Percentiles rank a stretch among this genome's conserved stretches.
phyloP scores from a whole-genome alignment of 257 asterid genomes.

The Jacaranda copaia region DNA sequence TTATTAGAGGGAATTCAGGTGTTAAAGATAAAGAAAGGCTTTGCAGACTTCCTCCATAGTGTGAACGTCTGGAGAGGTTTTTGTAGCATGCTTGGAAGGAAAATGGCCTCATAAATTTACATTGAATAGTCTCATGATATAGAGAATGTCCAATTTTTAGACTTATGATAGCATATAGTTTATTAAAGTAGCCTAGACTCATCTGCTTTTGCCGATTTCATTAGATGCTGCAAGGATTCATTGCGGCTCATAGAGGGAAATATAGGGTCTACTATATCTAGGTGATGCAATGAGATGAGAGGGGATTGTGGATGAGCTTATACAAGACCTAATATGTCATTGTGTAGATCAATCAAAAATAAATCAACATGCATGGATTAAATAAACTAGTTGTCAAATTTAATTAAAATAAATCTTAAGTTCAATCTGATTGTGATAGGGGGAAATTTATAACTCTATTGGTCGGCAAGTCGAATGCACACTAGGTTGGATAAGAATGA shows the following conservation, averaged over 20 bases:
- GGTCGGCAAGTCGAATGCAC: too few species aligned
- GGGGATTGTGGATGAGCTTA: constrained; percentile 45
- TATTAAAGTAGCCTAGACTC: constrained; percentile 46
- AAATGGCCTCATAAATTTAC: constrained; percentile 40
- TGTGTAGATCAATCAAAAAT: constrained; percentile 37
- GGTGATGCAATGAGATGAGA: constrained; percentile 49
- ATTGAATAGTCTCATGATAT: constrained; percentile 49
- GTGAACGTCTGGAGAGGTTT: constrained; percentile 47
- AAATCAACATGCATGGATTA: too few species aligned
- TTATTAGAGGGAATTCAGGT: constrained; percentile 40
- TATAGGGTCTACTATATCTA: constrained; percentile 40
- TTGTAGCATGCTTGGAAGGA: constrained; percentile 42
- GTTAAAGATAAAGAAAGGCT: constrained; percentile 45
- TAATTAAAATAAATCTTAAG: too few species aligned
- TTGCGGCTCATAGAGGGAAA: constrained; percentile 35
- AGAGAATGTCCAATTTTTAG: constrained; percentile 47
- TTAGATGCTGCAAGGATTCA: constrained; percentile 37
- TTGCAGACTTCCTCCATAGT: constrained; percentile 38
- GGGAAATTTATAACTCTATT: too few species aligned
- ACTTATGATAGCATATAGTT: constrained; percentile 43
- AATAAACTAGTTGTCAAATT: neutral
- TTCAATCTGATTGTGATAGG: too few species aligned
- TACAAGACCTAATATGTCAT: constrained; percentile 45
- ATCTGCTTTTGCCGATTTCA: constrained; percentile 38
- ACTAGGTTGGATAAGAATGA: too few species aligned